Evolutionary conservation across 768 basidiomycete species (phyloP).

Genomic region (Tylopilus sp.): DNA sequence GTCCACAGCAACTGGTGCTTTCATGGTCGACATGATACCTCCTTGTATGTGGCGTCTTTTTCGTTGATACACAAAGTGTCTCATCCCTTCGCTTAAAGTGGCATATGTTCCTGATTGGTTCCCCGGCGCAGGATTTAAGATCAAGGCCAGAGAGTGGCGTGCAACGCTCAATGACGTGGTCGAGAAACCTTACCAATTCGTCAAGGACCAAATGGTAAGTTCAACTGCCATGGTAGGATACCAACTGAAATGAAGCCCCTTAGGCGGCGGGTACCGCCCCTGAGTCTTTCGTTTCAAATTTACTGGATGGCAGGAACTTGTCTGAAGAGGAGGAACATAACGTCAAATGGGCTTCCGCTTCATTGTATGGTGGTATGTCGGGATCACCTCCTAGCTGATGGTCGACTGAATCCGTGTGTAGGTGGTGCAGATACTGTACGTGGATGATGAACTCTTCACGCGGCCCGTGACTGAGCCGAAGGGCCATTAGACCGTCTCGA

Average conservation of each 20-base stretch:
- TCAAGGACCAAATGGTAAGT: conserved; percentile 58
- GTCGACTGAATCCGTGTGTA: conserved; percentile 6
- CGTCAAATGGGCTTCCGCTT: conserved; percentile 60
- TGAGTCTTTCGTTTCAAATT: conserved; percentile 53
- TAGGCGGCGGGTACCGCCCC: conserved; percentile 52
- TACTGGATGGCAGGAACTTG: conserved; percentile 50
- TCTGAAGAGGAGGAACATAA: conserved; percentile 52
- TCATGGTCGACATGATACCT: conserved; percentile 53
- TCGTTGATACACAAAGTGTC: neutral
- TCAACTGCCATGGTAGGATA: no score
- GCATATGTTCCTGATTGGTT: conserved; percentile 52
- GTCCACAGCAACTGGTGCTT: conserved; percentile 46
- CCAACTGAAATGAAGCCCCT: neutral
- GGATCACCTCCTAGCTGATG: conserved; percentile 2
- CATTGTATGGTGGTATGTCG: conserved; percentile 27
- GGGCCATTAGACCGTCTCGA: conserved; percentile 55
- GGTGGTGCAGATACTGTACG: conserved; percentile 50
- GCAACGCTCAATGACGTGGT: conserved; percentile 54
- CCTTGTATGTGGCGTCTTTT: conserved; percentile 25
- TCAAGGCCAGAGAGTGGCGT: conserved; percentile 51
- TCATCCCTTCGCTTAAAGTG: conserved; percentile 25
- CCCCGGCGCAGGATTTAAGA: conserved; percentile 54
- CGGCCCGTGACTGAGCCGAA: conserved; percentile 2
- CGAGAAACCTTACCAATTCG: conserved; percentile 51
- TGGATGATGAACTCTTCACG: conserved; percentile 5